Percentiles rank a stretch among this genome's conserved stretches.
Evolutionary conservation across 78 protist genomes (phyloP).

Genomic region (Dictyostelium capitatum): DNA sequence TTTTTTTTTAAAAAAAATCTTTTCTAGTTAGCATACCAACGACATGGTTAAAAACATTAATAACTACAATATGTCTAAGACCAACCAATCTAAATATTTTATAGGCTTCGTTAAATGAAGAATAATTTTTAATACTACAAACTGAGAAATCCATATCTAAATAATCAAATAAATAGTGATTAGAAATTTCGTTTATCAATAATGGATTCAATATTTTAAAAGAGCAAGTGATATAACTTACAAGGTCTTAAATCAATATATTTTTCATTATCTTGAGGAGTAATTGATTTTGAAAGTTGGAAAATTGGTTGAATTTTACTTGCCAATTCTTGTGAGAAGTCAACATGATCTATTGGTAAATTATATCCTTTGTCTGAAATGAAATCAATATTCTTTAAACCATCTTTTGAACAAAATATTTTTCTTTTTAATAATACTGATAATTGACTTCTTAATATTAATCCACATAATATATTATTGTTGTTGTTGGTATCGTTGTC

Average conservation of each 20-base stretch:
- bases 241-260: conserved; percentile 47
- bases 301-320: conserved; percentile 9
- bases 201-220: too few species aligned
- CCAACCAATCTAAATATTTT: conserved; percentile 45
- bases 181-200: background rate
- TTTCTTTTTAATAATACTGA: conserved; percentile 43
- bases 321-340: conserved; percentile 38
- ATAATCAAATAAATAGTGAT: background rate
- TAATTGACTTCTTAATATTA: conserved; percentile 77
- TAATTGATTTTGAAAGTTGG: background rate
- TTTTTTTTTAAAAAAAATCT: conserved; percentile 66
- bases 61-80: conserved; percentile 67
- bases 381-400: background rate
- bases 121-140: conserved; percentile 50
- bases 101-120: conserved; percentile 73
- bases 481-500: conserved; percentile 2
- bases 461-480: conserved; percentile 61
- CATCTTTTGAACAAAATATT: background rate
- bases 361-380: conserved; percentile 6
- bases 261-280: conserved; percentile 18
- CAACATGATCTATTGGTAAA: conserved; percentile 41
- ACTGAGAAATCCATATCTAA: conserved; percentile 75
- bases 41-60: conserved; percentile 68
- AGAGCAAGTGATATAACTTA: too few species aligned
- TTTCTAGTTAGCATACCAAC: conserved; percentile 77